Base-by-base conservation (phyloP, 78 protist genomes). In the Cavenderia fasciculata region DNA sequence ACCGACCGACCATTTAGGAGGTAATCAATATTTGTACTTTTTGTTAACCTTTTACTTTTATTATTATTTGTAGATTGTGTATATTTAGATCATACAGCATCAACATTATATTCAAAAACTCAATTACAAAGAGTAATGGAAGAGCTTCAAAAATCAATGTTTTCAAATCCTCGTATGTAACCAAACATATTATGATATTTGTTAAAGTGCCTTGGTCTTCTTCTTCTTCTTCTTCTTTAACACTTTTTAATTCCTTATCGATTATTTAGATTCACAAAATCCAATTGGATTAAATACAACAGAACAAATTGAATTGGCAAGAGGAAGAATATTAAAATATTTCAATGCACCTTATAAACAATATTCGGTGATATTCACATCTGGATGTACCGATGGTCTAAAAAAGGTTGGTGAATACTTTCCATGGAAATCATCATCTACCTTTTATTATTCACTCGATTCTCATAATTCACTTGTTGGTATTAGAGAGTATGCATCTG, bases 391-490 rank as follows among this genome's bases (percentile, higher is more conserved):
- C 7, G 97, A 85, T 33, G 52, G 86, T 21, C 31, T 96, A 29
- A 88, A 94, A 72, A 44, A 75, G 25, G 94, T 96, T 14, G 97
- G 97, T 0, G 97, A 95, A 49, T 86, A 79, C 8, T 95, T 96
- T 61, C 87, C 94, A 12, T 96, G 97, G 97, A 3, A n/a, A 6
- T 7, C 51, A 12, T 7, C 23, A 0, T 49, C 92, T 14, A 21
- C 1, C 34, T 94, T 84, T 61, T 56, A 73, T 33, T 89, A 95
- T 62, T 33, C 54, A 7, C 19, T 33, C 19, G 86, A 85, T 27
- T 63, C 92, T 41, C 98, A 96, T 46, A 95, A 93, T 31, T 90
- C 95, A 2, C 92, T 96, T 16, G 63, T 96, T 29, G 98, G 97
- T 16, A 94, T 96, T 16, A 51, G 98, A 40, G 97, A 93, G 69